Percentiles rank a stretch among this genome's conserved stretches.
Conservation (phyloP, 2,329 filamentous ascomycete genomes). For the Boeremia lycopersici region DNA sequence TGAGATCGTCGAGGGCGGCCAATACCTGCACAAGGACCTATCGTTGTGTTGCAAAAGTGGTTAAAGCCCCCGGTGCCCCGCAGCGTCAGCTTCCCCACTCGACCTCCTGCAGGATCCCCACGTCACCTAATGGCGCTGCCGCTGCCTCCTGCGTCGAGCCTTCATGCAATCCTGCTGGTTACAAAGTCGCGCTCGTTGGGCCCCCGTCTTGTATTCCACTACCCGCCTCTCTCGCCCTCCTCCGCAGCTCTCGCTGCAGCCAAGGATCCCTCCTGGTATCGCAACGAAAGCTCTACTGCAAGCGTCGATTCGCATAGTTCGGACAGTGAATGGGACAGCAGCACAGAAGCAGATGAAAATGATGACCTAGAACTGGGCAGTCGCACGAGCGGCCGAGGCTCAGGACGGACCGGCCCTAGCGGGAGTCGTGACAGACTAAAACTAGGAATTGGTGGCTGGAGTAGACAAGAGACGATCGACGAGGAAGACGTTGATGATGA, state of each 20-base stretch:
- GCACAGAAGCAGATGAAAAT: constrained; percentile 39
- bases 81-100: constrained; percentile 11
- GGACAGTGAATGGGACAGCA: constrained; percentile 47
- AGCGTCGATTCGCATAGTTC: constrained; percentile 42
- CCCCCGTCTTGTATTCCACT: constrained; percentile 51
- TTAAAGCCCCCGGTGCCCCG: constrained; percentile 28
- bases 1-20: no score
- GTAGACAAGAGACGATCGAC: constrained; percentile 44
- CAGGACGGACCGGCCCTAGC: constrained; percentile 36
- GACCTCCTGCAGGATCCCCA: background rate
- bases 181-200: constrained; percentile 48
- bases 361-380: constrained; percentile 44
- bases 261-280: constrained; percentile 46
- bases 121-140: constrained; percentile 35
- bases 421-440: constrained; percentile 24
- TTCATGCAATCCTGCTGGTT: constrained; percentile 50
- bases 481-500: constrained; percentile 42
- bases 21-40: no score
- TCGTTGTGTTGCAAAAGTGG: constrained; percentile 4
- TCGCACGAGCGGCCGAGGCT: constrained; percentile 43
- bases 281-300: constrained; percentile 44
- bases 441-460: constrained; percentile 38
- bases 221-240: constrained; percentile 47
- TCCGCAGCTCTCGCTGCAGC: constrained; percentile 42
- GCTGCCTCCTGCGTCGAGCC: constrained; percentile 45